Evolutionary conservation across 2,329 filamentous ascomycete species (phyloP), one percentile per base, ranked within the genome.

Genomic region (Xylariaceae sp.): DNA sequence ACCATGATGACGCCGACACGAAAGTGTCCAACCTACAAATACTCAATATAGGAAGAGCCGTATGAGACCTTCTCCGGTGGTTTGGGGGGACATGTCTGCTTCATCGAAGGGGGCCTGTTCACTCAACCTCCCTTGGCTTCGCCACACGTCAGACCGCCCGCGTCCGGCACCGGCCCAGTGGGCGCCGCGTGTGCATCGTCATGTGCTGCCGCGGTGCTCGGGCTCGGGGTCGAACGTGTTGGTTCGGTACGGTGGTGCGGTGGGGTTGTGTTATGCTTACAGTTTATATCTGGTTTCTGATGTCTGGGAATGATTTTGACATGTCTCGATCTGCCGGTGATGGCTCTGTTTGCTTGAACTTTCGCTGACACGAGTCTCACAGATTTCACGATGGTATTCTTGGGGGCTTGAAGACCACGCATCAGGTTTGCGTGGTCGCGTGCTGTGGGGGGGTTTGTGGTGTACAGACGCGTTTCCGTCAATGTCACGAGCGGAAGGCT

Each of bases 181-280:
- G 52, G 45, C 49, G 49, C 44, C 50, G 54, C 51, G 57, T 55
- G 59, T 62, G 60, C 58, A 63, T 55, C 60, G 60, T 49, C 60
- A 63, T 48, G 54, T 63, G 59, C 57, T 61, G 57, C 58, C 60
- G 54, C 39, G 55, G 40, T 34, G 47, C 45, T 49, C 40, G 48
- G 50, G 52, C 50, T 41, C 39, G 53, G 46, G 32, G 38, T n/a
- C 40, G 47, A 34, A 45, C 39, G 50, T 40, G 31, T 32, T 26
- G 34, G 26, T 26, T 44, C 19, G 49, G 44, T 38, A 40, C 51
- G 52, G 45, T 48, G 53, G 55, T 30, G 50, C 54, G 57, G 59
- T 56, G 60, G 56, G 57, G 60, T 54, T 57, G 53, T 43, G 60
- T 61, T 41, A 39, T 63, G 60, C 60, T 63, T 63, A 62, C 30